phyloP scores from a whole-genome alignment of 1,284 basidiomycete species.

The Boletus albobrunnescens region DNA sequence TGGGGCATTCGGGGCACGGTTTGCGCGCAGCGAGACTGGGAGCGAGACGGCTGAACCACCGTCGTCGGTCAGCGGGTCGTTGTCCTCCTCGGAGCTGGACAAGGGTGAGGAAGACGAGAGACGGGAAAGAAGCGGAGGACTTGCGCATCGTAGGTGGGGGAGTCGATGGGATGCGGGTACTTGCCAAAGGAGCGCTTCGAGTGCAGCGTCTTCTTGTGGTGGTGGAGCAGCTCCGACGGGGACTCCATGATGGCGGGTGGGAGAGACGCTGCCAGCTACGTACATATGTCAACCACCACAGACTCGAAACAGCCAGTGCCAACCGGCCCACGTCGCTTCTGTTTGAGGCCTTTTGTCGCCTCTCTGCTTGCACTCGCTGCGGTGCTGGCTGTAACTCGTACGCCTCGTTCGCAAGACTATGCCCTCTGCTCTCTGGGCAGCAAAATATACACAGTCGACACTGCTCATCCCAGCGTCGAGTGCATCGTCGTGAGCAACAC shows the following conservation, averaged over 20 bases:
- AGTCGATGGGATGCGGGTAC: conserved; percentile 52
- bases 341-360: conserved; percentile 1
- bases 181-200: conserved; percentile 65
- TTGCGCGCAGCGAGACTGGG: conserved; percentile 32
- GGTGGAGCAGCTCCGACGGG: conserved; percentile 22
- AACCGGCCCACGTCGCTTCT: background rate
- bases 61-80: conserved; percentile 76
- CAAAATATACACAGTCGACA: conserved; percentile 56
- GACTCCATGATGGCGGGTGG: conserved; percentile 24
- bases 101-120: conserved; percentile 1
- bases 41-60: conserved; percentile 51
- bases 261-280: too few relatives aligned
- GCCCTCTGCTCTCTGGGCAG: conserved; percentile 43
- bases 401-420: conserved; percentile 29
- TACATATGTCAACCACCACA: too few relatives aligned
- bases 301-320: too few relatives aligned
- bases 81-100: conserved; percentile 71
- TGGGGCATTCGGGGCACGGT: conserved; percentile 30
- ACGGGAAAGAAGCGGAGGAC: conserved; percentile 17
- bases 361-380: conserved; percentile 19
- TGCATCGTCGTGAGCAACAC: conserved; percentile 66
- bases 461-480: conserved; percentile 45
- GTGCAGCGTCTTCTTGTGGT: conserved; percentile 50
- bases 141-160: conserved; percentile 72
- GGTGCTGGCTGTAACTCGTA: conserved; percentile 5